Evolutionary conservation across 1,284 basidiomycete species (phyloP), one percentile per base, ranked within the genome.

Genomic region (Pholiota adiposa): DNA sequence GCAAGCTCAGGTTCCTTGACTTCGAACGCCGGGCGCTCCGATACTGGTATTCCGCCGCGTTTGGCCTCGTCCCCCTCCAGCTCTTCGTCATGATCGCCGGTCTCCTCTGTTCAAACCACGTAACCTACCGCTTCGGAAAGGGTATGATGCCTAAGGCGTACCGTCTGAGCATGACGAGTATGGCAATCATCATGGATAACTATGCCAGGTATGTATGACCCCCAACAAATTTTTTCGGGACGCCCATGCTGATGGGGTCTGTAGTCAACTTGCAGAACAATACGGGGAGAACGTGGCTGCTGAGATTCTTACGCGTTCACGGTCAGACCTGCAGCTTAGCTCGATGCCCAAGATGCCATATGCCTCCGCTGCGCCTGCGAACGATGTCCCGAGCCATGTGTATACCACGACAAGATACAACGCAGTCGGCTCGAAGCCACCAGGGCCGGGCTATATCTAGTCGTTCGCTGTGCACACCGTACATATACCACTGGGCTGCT

Each of bases 91-190:
- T 89, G 66, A 63, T 87, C 48, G 74, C 79, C 2, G 82, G 77
- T 12, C 69, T 89, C 56, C 70, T 92, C 36, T 90, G 88, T 72
- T 83, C 84, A n/a, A 89, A 90, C 70, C 88, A 91, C 65, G 83
- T 92, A 66, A 90, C 89, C 14, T 90, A 90, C 70, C 77, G 89
- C 59, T 90, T 90, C 72, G 89, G 89, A 16, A 91, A 92, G 76
- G 89, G 89, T 34, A 84, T 92, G 81, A 90, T 86, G 76, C 89
- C 89, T 33, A 84, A 89, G 76, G 83, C 83, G 27, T 92, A 91
- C 72, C 75, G 88, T 36, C 73, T 92, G 54, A 85, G 84, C 69
- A 72, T 83, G 75, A 78, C 78, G 57, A 83, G 79, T 63, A 88
- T 90, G 84, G 86, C 85, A 14, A 79, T 86, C 23, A 87, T 91